These are phyloP conservation scores for Pseudophaeomoniella oleicola DNA, from an alignment of 2,329 filamentous ascomycete genomes.

Conservation along the genomic window DNA sequence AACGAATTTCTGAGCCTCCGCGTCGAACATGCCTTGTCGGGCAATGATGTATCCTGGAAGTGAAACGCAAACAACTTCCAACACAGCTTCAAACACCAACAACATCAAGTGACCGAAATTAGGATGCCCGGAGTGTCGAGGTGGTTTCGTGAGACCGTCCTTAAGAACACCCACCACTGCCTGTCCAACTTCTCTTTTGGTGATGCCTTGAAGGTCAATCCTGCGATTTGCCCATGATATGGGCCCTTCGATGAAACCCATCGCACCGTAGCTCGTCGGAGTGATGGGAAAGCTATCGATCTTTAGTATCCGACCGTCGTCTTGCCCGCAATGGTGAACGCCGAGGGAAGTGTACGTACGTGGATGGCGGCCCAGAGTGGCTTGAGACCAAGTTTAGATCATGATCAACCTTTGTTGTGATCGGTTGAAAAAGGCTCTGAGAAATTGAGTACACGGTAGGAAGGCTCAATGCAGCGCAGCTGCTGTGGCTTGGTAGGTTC, in stretches of 20 bases:
- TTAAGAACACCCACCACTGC: neutral
- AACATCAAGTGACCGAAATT: constrained; percentile 49
- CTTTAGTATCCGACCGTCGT: no score
- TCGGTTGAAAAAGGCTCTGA: no score
- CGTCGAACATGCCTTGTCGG: constrained; percentile 80
- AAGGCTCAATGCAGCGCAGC: no score
- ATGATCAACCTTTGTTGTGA: no score
- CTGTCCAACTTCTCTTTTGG: neutral
- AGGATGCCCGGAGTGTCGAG: constrained; percentile 27
- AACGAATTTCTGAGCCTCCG: constrained; percentile 89
- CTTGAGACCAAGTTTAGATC: no score
- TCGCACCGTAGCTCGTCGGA: no score
- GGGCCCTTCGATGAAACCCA: neutral
- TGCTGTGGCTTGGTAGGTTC: no score
- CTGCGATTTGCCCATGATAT: neutral
- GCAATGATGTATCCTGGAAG: constrained; percentile 89
- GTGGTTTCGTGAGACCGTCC: constrained; percentile 1
- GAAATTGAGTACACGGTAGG: no score
- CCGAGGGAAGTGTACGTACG: no score
- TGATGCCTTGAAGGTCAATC: neutral
- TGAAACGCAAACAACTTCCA: constrained; percentile 91
- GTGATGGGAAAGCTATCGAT: no score
- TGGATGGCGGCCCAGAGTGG: no score
- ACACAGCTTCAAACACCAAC: constrained; percentile 84
- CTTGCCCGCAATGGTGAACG: no score